These are phyloP conservation scores for Hymenoscyphus occultus DNA, from an alignment of 2,329 filamentous ascomycete species.

Conservation along the genomic window DNA sequence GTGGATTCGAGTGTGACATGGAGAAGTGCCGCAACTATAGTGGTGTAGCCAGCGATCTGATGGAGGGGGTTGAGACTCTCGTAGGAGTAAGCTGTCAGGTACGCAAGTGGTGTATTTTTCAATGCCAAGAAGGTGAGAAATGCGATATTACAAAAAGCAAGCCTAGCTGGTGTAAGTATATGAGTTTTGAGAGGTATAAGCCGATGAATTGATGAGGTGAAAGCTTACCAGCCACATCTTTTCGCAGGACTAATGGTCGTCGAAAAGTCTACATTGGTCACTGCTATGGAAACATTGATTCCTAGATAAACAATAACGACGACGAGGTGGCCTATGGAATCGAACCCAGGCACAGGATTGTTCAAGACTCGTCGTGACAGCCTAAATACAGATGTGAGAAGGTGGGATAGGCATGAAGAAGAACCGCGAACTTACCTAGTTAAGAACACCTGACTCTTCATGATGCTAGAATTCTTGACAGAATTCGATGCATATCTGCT, in stretches of 20 bases:
- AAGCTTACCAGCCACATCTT: constrained; percentile 29
- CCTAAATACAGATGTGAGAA: constrained; percentile 8
- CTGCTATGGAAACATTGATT: constrained; percentile 40
- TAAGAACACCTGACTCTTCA: constrained; percentile 21
- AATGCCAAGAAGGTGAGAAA: constrained; percentile 53
- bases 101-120: constrained; percentile 57
- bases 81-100: constrained; percentile 53
- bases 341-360: constrained; percentile 36
- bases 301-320: constrained; percentile 39
- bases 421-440: constrained; percentile 16
- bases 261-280: constrained; percentile 33
- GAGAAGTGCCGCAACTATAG: constrained; percentile 45
- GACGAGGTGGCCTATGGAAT: constrained; percentile 41
- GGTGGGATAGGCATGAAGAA: background rate
- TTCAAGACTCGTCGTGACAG: constrained; percentile 22
- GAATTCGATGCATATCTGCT: constrained; percentile 21
- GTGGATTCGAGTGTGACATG: constrained; percentile 39
- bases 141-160: constrained; percentile 47
- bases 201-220: constrained; percentile 23
- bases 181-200: background rate
- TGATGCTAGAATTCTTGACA: constrained; percentile 17
- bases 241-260: constrained; percentile 20
- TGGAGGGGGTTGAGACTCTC: constrained; percentile 58
- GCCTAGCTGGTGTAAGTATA: constrained; percentile 40
- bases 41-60: constrained; percentile 49